Base-by-base conservation (phyloP, 768 basidiomycete species). In the Coprinellus aureogranulatus region DNA sequence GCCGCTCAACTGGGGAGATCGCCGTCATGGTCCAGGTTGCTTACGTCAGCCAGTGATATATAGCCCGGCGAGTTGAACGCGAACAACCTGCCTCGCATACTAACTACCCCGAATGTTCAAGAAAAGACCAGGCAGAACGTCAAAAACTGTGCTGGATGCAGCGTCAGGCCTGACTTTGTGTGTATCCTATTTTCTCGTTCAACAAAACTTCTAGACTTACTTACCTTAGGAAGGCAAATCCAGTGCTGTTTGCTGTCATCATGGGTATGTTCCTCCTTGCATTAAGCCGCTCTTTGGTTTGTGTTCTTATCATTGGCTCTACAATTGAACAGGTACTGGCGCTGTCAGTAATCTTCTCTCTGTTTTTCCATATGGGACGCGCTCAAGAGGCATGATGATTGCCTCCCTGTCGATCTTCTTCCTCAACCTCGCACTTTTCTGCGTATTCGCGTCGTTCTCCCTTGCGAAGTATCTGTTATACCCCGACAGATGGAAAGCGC, bases 351-450 rank as follows among this genome's bases (percentile, higher is more conserved):
- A 78, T 37, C 75, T 89, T 31, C 82, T 87, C 64, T 72, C 77
- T 39, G 74, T 65, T 10, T 85, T 85, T 64, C 87, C 86, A 0
- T 88, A 86, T 62, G 80, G 75, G 2, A 65, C 63, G 34, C 67
- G 71, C 30, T 75, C 78, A 3, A 58, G 61, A 11, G 61, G 73
- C n/a, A 75, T 84, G 71, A 69, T 71, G 49, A 67, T 68, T 49
- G 59, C 71, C 44, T 68, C 68, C 55, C 61, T 82, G 30, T 68
- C 76, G 4, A 75, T 88, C 63, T 87, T 87, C 71, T 77, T 85
- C 66, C 68, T 88, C 58, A 84, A 87, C 65, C 71, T 86, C 34
- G 60, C 65, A 1, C 73, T 89, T 8, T 88, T 87, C 68, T 56
- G 78, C 22, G 26, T 80, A 23, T 82, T 88, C 68, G 74, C 69